Evolutionary conservation across 768 basidiomycete species (phyloP).

Genomic region (Zangia roseola): DNA sequence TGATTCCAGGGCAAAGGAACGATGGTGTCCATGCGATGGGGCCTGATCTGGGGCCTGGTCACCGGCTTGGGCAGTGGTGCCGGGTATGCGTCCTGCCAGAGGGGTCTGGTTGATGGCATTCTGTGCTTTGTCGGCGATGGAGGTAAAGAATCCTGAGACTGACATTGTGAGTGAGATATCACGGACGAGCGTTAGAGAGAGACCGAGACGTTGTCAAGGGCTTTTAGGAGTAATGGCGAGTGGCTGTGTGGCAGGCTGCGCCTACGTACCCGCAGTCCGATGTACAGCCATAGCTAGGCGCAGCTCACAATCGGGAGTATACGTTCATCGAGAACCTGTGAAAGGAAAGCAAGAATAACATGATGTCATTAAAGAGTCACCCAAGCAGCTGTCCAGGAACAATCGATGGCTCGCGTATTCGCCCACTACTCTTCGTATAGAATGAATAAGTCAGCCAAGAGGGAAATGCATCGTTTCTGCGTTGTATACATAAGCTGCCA

Average conservation of each 20-base stretch:
- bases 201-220: constrained; percentile 13
- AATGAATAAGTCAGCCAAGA: constrained; percentile 32
- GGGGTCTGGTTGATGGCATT: constrained; percentile 63
- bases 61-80: constrained; percentile 33
- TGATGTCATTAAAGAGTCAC: constrained; percentile 26
- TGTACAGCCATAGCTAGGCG: not conserved
- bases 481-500: constrained; percentile 12
- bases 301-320: not conserved
- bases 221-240: constrained; percentile 15
- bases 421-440: constrained; percentile 25
- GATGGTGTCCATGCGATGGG: constrained; percentile 41
- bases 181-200: constrained; percentile 2
- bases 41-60: constrained; percentile 42
- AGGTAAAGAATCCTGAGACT: constrained; percentile 59
- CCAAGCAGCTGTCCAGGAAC: constrained; percentile 20
- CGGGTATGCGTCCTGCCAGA: constrained; percentile 55
- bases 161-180: constrained; percentile 42
- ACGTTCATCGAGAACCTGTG: constrained; percentile 6
- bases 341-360: constrained; percentile 6
- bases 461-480: constrained; percentile 15
- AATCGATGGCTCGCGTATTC: constrained; percentile 19
- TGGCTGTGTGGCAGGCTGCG: constrained; percentile 23
- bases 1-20: constrained; percentile 55
- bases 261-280: constrained; percentile 9
- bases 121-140: constrained; percentile 77